Base-by-base conservation (phyloP, 2,329 filamentous ascomycete genomes). In the Sarocladium brachiariae region DNA sequence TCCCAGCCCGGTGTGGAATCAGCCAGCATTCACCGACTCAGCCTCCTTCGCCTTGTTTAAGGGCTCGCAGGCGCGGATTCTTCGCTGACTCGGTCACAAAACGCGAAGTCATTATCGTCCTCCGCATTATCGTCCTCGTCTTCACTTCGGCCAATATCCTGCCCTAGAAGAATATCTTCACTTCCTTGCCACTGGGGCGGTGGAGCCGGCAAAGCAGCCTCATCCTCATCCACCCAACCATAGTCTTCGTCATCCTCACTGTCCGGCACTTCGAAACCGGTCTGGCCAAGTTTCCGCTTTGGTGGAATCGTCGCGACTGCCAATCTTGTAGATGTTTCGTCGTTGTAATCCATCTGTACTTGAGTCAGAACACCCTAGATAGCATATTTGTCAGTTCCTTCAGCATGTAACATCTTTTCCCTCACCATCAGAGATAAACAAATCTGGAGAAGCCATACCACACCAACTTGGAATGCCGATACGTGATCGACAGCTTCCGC, bases 191-290 rank as follows among this genome's bases (percentile, higher is more conserved):
- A 84, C 61, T 84, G 81, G 8, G 80, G 79, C n/a, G 80, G 80
- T 65, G 76, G 76, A 3, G 68, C 70, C 10, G 81, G 80, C 58
- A 83, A 68, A 48, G 76, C 73, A 51, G 78, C 76, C 51, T 85
- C 83, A 57, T 84, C 81, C 39, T 81, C 78, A 49, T 86, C 79
- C 34, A 77, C 77, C 85, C 85, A 89, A 13, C 83, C 84, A 59
- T 87, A 88, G 59, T 87, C 81, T 55, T 88, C 84, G 53, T 85
- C 82, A 25, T 76, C 78, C 38, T 83, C 80, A 55, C 79, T 84
- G 54, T 83, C 80, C 2, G 78, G 73, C 41, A 83, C 71, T 57
- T 83, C 80, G 46, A 80, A 70, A 49, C 75, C 77, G 4, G 81
- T 77, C 39, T 84, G 77, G 25, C 59, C 66, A 50, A 86, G 71